Base-by-base conservation (phyloP, 192 early-diverging fungal species). In the Coemansia sp. region DNA sequence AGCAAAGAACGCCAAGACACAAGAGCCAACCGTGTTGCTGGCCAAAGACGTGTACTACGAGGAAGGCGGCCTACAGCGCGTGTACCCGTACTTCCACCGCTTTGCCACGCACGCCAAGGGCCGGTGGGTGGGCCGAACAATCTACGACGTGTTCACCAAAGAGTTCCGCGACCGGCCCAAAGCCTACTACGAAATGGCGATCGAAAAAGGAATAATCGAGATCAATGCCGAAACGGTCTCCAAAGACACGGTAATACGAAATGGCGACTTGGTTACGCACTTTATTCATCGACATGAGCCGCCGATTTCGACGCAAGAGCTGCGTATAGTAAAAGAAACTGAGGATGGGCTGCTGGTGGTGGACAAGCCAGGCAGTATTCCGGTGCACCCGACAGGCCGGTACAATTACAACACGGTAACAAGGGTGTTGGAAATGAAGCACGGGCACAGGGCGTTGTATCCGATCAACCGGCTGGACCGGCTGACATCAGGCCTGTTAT, bases 271-370 rank as follows among this genome's bases (percentile, higher is more conserved):
- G 6, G 82, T 98, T 38, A 83, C 82, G 5, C 94, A 96, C 67
- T 75, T 84, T 15, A 90, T 92, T 25, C 97, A 98, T 79, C 88
- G 97, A 0, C 97, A 98, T 72, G 97, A 98, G 75, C 97, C 97
- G 5, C 94, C 95, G 9, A 89, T 96, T 0, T 86, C 89, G 15
- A 83, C 82, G 14, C 48, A 79, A 22, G 57, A 82, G 3, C 80
- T 96, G 32, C 73, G 79, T 7, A 85, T 98, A 11, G 85, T 97
- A 0, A 49, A 76, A 25, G 53, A 80, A 14, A 68, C 85, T 24
- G 85, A 87, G 10, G 80, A 90, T 23, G 82, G 89, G 3, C 60
- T 90, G n/a, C 80, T 95, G 59, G 86, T 96, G 17, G 84, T 98
- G 8, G 85, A 93, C 72, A 98, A 98, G 75, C 97, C 97, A 2